Base-by-base conservation (phyloP, 352 stramenopile species). In the Phytophthora sansomeana region DNA sequence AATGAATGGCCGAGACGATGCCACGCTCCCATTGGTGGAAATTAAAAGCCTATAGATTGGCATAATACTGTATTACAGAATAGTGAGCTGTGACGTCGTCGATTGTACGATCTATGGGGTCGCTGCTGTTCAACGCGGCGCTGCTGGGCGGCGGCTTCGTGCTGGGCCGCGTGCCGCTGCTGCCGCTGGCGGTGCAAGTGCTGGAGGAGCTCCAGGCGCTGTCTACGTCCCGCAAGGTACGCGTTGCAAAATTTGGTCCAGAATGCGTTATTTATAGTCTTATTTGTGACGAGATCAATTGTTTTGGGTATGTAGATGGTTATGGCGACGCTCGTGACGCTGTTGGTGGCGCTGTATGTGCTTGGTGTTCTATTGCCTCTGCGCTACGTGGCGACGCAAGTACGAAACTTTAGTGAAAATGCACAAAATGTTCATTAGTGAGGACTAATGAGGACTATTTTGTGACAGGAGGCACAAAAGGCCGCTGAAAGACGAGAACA, bases 111-210 rank as follows among this genome's bases (percentile, higher is more conserved):
- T 24, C 21, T 24, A 24, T 78, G 69, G 65, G 75, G 6, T 90
- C 81, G 52, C 56, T 94, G 67, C 58, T 94, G n/a, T 62, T 85
- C 32, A 82, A 89, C 47, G 80, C 85, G 32, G 80, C 64, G 49
- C 67, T 94, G 39, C 46, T 94, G 30, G 81, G 83, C 44, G 44
- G 76, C 5, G 85, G 85, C 52, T 91, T 92, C 58, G 58, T 89
- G 8, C 63, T 94, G 10, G 85, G 85, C 0, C 73, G 83, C 41
- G 71, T 87, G 32, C 74, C 77, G 50, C 58, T 92, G 24, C 55
- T 92, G 5, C 70, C 81, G 1, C 70, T 91, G 0, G 66, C 72
- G 1, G 53, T 71, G 29, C 76, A 87, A 35, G 38, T 82, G 17
- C 43, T 87, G 3, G 72, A 83, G 0, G 85, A 94, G 47, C 28